Conservation (phyloP, 1,139 yeast genomes). For the Meyerozyma smithsonii region DNA sequence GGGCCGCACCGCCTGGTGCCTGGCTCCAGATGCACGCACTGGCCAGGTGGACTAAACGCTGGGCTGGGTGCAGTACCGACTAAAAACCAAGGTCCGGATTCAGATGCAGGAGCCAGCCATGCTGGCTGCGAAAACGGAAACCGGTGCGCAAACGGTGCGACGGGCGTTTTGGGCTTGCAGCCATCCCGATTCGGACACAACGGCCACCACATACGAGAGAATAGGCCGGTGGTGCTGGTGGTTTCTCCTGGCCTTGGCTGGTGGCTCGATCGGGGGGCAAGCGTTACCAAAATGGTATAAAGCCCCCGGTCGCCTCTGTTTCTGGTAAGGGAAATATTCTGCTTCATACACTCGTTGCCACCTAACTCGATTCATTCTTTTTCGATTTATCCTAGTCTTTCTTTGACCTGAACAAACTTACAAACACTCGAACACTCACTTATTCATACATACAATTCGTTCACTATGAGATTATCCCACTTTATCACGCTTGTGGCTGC, state of each 20-base stretch:
- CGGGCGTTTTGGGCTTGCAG: neutral
- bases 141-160: too few species aligned
- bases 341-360: neutral
- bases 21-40: too few species aligned
- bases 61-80: neutral
- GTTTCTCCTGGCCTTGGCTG: neutral
- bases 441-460: neutral
- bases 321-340: neutral
- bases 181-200: neutral
- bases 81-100: neutral
- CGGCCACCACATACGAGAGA: neutral
- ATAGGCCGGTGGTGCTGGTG: neutral
- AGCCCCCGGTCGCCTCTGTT: neutral
- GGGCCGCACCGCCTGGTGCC: too few species aligned
- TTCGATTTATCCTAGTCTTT: slow-evolving; percentile 1
- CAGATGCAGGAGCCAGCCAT: slow-evolving; percentile 2
- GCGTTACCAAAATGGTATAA: neutral
- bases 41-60: too few species aligned
- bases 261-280: neutral
- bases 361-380: slow-evolving; percentile 1
- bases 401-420: too few species aligned
- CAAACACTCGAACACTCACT: too few species aligned
- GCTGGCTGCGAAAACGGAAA: slow-evolving; percentile 1
- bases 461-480: slow-evolving; percentile 8
- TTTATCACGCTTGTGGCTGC: slow-evolving; percentile 18